These are phyloP conservation scores for Abrus precatorius DNA, from an alignment of 306 rosid genomes.

Conservation along the genomic window DNA sequence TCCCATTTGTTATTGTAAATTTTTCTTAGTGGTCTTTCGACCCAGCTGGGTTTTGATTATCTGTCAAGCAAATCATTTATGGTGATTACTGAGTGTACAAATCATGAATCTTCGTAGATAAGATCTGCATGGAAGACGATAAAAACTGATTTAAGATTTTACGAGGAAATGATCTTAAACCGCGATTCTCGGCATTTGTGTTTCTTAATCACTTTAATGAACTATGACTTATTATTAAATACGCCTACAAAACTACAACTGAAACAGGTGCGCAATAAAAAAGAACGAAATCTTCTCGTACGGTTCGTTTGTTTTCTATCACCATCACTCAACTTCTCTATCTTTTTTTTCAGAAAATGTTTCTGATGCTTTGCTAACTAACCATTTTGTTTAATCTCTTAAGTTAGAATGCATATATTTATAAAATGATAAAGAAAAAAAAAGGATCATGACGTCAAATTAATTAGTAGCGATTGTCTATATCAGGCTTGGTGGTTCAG, in stretches of 20 bases:
- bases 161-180: constrained; percentile 42
- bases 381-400: constrained; percentile 22
- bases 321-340: constrained; percentile 23
- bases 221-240: constrained; percentile 26
- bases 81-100: constrained; percentile 29
- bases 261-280: constrained; percentile 3
- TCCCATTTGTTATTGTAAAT: not conserved
- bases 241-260: not conserved
- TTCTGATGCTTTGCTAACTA: constrained; percentile 36
- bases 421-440: not conserved
- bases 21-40: constrained; percentile 33
- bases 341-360: not conserved
- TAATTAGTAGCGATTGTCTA: constrained; percentile 39
- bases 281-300: not conserved
- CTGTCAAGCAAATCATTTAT: constrained; percentile 43
- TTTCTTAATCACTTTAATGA: constrained; percentile 52
- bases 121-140: constrained; percentile 65
- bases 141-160: constrained; percentile 52
- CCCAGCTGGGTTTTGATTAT: constrained; percentile 46
- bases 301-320: constrained; percentile 23
- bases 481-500: constrained; percentile 21
- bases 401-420: not conserved
- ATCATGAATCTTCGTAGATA: constrained; percentile 50
- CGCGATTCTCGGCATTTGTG: constrained; percentile 78
- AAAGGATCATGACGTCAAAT: constrained; percentile 32